Base-by-base conservation (phyloP, 2,329 filamentous ascomycete species). In the Pleomassaria siparia region DNA sequence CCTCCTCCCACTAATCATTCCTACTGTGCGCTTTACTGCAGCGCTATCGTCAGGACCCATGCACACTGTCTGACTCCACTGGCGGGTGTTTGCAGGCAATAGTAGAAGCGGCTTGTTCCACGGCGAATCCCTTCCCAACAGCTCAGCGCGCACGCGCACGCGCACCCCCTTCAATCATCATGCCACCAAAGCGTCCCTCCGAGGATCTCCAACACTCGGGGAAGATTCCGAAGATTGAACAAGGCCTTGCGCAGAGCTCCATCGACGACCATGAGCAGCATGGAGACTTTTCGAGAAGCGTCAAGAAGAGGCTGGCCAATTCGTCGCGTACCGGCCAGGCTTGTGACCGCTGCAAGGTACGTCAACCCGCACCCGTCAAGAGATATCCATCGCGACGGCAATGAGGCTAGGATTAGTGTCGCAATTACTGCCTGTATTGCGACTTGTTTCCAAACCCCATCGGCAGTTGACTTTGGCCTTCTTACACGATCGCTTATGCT, bases 301-400 rank as follows among this genome's bases (percentile, higher is more conserved):
- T 71, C 42, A 80, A 76, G 70, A 80, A 81, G 69, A 77, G 77
- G 59, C 70, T 82, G 44, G 71, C 74, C 43, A 74, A 74, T 47
- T 81, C 79, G 44, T 79, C 78, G 53, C 75, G 83, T 47, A 95
- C 89, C 0, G 89, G 89, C 9, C 89, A 95, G 73, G 89, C 89
- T 25, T 95, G 89, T 77, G 89, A 95, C 72, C 80, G 90, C 46
- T 95, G 90, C 79, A 94, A 92, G 80, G 87, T 89, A 70, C 59
- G 78, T 44, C 47, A 47, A 36, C 32, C 28, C 39, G n/a, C 21
- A 7, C 25, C 25, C 25, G 8, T 28, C 12, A 13, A n/a, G 29
- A 30, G 29, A n/a, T n/a, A 12, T 32, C 30, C 20, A 15, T 33
- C 41, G 20, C 44, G 41, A 35, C 24, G 25, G 18, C 20, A 21